Conservation (phyloP, 306 rosid genomes). For the Erythrophleum fordii region DNA sequence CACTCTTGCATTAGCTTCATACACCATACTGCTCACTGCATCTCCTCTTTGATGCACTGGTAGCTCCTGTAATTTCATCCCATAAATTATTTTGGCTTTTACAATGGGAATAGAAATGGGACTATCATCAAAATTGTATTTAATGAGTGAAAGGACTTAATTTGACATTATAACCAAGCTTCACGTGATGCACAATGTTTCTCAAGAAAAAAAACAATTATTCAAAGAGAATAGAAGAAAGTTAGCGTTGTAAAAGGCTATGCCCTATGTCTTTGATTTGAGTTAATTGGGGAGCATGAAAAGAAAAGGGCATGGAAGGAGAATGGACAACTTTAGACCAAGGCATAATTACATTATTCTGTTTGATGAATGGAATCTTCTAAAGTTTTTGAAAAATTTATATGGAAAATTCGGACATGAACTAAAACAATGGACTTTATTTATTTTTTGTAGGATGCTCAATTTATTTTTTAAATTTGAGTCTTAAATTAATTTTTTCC, state of each 20-base stretch:
- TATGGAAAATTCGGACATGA: background rate
- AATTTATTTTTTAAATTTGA: too few relatives aligned
- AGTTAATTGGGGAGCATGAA: background rate
- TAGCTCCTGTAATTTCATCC: conserved; percentile 56
- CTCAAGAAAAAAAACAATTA: background rate
- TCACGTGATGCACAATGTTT: background rate
- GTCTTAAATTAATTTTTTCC: too few relatives aligned
- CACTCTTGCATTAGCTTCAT: conserved; percentile 87
- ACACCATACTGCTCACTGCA: conserved; percentile 91
- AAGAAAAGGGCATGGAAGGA: background rate
- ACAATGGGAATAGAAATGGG: background rate
- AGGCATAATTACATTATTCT: background rate
- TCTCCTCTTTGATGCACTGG: conserved; percentile 80
- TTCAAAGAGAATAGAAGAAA: background rate
- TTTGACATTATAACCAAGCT: background rate
- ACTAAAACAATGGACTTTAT: background rate
- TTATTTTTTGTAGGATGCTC: too few relatives aligned
- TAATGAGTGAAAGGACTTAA: background rate
- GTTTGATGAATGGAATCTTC: background rate
- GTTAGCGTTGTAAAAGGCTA: background rate
- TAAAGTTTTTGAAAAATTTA: background rate
- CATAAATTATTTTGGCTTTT: too few relatives aligned
- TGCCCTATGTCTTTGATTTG: too few relatives aligned
- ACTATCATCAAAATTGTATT: background rate
- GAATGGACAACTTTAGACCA: background rate